phyloP scores from a whole-genome alignment of 345 rosid species.

The Gossypium stocksii region DNA sequence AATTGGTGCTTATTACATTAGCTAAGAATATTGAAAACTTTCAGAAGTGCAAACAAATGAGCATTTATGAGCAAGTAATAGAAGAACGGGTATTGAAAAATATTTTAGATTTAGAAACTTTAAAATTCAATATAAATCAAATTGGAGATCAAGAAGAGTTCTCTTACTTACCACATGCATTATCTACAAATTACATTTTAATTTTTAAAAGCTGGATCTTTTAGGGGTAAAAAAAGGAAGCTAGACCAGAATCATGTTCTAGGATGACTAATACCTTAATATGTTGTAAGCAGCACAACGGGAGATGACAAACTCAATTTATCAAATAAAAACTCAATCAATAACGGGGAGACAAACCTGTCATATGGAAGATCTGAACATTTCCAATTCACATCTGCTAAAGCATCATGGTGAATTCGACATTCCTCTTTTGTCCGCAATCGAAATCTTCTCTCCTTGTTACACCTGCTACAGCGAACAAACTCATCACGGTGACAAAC shows the following conservation, averaged over 20 bases:
- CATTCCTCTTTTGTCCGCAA: conserved; percentile 77
- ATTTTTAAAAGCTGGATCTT: neutral
- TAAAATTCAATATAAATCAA: neutral
- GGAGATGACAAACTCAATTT: neutral
- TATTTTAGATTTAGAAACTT: neutral
- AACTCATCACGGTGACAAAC: conserved; percentile 84
- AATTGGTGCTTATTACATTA: neutral
- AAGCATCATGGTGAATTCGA: conserved; percentile 77
- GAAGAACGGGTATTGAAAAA: neutral
- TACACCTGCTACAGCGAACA: conserved; percentile 63
- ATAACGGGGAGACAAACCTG: conserved; percentile 42
- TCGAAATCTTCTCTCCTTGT: conserved; percentile 85
- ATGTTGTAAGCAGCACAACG: neutral
- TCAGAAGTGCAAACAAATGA: neutral
- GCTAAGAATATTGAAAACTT: neutral
- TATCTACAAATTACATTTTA: neutral
- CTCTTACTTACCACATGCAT: neutral
- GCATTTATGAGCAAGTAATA: neutral
- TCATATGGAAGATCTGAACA: conserved; percentile 72
- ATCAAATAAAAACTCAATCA: neutral
- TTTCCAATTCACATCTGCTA: conserved; percentile 68
- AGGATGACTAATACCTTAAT: neutral
- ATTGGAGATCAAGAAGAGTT: neutral
- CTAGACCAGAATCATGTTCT: neutral
- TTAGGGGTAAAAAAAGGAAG: neutral